Base-by-base conservation (phyloP, 1,139 yeast genomes). In the Hemisphaericaspora lyxosophila region DNA sequence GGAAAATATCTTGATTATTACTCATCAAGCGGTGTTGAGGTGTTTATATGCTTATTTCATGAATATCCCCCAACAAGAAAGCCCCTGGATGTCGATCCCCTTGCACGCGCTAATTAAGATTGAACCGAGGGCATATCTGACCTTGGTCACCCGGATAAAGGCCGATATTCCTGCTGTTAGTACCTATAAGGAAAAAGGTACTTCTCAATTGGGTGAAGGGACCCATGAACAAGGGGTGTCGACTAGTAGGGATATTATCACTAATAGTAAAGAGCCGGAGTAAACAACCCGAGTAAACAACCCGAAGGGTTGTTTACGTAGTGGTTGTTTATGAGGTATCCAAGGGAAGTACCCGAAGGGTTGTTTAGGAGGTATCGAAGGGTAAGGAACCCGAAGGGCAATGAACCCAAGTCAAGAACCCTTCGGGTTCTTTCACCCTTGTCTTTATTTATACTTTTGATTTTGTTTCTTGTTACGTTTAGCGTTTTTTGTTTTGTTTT, bases 81-180 rank as follows among this genome's bases (percentile, higher is more conserved):
- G 90, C 43, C 99, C 99, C 4, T 92, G 98, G 97, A 90, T 92
- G 96, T 88, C 95, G 34, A 95, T 92, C 40, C 99, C 99, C 7
- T 70, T 92, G 54, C 99, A 92, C 58, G 92, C 98, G 0, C 70
- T 92, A 59, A 92, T 92, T 53, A 85, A 88, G 56, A 72, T 92
- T 48, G 97, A 94, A 59, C 97, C 97, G 7, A 74, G 95, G 42
- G 97, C 98, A 1, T 90, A 88, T 58, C 84, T 83, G 39, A 92
- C 98, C 0, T 64, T 82, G 33, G 97, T 90, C 27, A 85, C 92
- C 18, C 73, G 95, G 48, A 85, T 92, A 40, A 88, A 89, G 50
- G 97, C 97, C 0, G 89, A 92, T 59, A 92, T 92, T 40, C 97
- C 98, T 2, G 98, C 98, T 0, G 99, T 92, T 6, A 83, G 94